Percentiles rank a stretch among this genome's conserved stretches.
Evolutionary conservation across 164 flowering plant species (phyloP).

Genomic region (Cinnamomum micranthum): DNA sequence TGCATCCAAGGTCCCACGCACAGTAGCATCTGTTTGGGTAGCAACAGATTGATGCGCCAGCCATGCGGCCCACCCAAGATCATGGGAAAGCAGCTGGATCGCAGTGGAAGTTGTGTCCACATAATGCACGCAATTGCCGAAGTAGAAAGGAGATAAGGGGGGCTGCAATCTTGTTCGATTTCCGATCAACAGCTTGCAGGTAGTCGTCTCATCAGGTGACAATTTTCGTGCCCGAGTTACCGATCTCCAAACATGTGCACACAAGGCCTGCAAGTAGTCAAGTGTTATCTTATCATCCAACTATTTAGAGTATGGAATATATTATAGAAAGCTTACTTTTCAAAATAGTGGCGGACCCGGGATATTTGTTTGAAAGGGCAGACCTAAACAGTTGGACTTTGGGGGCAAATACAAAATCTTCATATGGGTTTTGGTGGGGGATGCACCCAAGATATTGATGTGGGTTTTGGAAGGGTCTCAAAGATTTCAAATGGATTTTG

Average conservation of each 20-base stretch:
- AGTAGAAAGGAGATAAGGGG: conserved; percentile 29
- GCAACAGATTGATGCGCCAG: background rate
- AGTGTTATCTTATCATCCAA: too few relatives aligned
- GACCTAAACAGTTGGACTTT: too few relatives aligned
- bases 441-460: too few relatives aligned
- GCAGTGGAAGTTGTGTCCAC: background rate
- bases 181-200: conserved; percentile 29
- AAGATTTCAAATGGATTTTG: too few relatives aligned
- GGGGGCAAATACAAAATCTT: too few relatives aligned
- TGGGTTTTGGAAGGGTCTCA: too few relatives aligned
- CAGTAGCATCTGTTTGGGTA: background rate
- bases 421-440: too few relatives aligned
- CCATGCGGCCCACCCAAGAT: conserved; percentile 11
- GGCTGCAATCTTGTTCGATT: conserved; percentile 39
- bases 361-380: too few relatives aligned
- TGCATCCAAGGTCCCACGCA: background rate
- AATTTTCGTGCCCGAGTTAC: conserved; percentile 6
- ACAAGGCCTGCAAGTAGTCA: conserved; percentile 5
- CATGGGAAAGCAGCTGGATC: background rate
- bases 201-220: conserved; percentile 23
- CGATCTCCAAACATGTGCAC: conserved; percentile 10
- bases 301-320: too few relatives aligned
- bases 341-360: too few relatives aligned
- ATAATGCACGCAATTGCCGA: conserved; percentile 32
- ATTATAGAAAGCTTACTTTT: too few relatives aligned